phyloP scores from a whole-genome alignment of 1,284 basidiomycete species.

The Ustilago loliicola region DNA sequence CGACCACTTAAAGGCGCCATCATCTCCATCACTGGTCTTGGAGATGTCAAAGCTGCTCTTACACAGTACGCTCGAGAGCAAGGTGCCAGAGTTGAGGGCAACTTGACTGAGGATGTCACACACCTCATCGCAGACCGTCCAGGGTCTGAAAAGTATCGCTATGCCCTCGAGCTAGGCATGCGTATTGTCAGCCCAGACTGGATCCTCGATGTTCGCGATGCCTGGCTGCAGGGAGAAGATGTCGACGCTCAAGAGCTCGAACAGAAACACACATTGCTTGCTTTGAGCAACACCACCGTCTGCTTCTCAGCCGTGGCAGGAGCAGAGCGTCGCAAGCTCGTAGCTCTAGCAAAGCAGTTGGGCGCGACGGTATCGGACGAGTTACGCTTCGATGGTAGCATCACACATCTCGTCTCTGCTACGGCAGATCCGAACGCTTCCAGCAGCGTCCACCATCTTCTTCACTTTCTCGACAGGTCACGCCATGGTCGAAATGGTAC shows the following conservation, averaged over 20 bases:
- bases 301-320: conserved; percentile 74
- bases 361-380: conserved; percentile 46
- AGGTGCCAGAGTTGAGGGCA: conserved; percentile 77
- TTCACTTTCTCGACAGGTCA: conserved; percentile 46
- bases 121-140: conserved; percentile 80
- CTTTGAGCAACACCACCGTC: conserved; percentile 77
- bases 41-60: conserved; percentile 77
- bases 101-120: conserved; percentile 83
- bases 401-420: conserved; percentile 71
- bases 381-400: conserved; percentile 69
- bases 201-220: conserved; percentile 78
- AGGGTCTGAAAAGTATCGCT: conserved; percentile 85
- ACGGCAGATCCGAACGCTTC: conserved; percentile 77
- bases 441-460: conserved; percentile 58
- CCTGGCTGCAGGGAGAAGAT: conserved; percentile 83
- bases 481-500: conserved; percentile 77
- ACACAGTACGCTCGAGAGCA: conserved; percentile 82
- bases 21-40: conserved; percentile 80
- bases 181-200: conserved; percentile 81
- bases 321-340: conserved; percentile 31
- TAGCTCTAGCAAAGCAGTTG: conserved; percentile 38
- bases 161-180: conserved; percentile 80
- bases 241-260: conserved; percentile 78
- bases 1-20: conserved; percentile 78
- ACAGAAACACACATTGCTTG: conserved; percentile 75